phyloP scores from a whole-genome alignment of 2,329 filamentous ascomycete species.

The Cordyceps sp. region DNA sequence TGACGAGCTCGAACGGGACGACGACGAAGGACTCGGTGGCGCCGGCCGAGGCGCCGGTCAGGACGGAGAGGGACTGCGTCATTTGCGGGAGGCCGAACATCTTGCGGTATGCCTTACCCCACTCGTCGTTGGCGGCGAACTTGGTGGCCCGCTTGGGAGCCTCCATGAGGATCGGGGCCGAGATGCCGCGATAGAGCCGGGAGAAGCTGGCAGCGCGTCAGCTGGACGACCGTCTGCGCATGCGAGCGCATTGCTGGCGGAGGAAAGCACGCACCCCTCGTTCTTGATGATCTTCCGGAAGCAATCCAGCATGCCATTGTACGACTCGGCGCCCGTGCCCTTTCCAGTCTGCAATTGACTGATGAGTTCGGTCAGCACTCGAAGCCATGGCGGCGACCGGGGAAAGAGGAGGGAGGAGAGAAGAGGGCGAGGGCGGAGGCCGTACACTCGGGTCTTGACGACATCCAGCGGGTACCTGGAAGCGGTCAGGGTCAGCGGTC shows the following conservation, averaged over 20 bases:
- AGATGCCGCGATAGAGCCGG: slow-evolving; percentile 88
- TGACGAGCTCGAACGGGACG: slow-evolving; percentile 95
- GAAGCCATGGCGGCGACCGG: neutral
- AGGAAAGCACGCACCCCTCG: slow-evolving; percentile 53
- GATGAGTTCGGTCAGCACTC: slow-evolving; percentile 1
- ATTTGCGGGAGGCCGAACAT: slow-evolving; percentile 73
- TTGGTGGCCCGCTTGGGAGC: slow-evolving; percentile 89
- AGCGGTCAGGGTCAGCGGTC: slow-evolving; percentile 6
- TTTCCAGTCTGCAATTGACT: slow-evolving; percentile 77
- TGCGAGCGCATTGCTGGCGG: neutral
- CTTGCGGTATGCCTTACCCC: slow-evolving; percentile 87
- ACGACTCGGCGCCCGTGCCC: slow-evolving; percentile 59
- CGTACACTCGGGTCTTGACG: slow-evolving; percentile 93
- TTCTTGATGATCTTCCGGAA: slow-evolving; percentile 93
- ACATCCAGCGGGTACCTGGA: slow-evolving; percentile 94
- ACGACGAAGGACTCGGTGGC: slow-evolving; percentile 95
- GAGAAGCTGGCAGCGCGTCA: slow-evolving; percentile 45
- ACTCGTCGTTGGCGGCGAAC: slow-evolving; percentile 97
- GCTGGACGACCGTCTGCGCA: slow-evolving; percentile 2
- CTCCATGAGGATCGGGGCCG: slow-evolving; percentile 94
- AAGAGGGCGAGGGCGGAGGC: no score
- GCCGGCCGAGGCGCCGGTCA: slow-evolving; percentile 88
- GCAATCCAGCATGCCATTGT: slow-evolving; percentile 97
- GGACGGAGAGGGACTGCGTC: slow-evolving; percentile 78
- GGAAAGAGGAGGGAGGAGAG: slow-evolving; percentile 2